Conservation (phyloP, 768 basidiomycete genomes). For the Russula dissimulans region DNA sequence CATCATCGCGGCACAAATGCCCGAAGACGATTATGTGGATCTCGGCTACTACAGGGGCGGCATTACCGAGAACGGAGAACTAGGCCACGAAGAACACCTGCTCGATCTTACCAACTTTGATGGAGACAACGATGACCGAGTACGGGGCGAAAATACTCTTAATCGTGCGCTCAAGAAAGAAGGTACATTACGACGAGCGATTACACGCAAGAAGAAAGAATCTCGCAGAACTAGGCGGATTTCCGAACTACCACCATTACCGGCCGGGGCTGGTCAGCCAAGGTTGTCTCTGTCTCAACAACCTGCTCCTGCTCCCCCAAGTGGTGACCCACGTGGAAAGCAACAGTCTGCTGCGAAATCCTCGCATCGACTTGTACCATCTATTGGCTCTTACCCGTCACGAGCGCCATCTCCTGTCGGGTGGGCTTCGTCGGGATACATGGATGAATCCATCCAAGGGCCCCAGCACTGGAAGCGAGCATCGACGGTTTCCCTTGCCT, state of each 20-base stretch:
- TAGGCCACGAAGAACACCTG: conserved; percentile 40
- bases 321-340: background rate
- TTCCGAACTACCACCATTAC: background rate
- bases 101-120: conserved; percentile 72
- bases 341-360: background rate
- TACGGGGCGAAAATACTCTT: conserved; percentile 49
- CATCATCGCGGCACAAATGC: background rate
- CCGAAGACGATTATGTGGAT: conserved; percentile 31
- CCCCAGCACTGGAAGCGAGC: background rate
- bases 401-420: background rate
- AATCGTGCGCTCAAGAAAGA: conserved; percentile 46
- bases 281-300: background rate
- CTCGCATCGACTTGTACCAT: background rate
- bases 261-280: background rate
- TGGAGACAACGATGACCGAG: conserved; percentile 53
- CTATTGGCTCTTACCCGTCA: background rate
- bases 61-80: conserved; percentile 28
- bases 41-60: conserved; percentile 35
- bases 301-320: background rate
- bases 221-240: conserved; percentile 6
- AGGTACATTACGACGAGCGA: conserved; percentile 48
- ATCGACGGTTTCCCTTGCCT: background rate
- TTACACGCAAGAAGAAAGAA: conserved; percentile 28
- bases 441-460: background rate
- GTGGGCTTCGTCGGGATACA: background rate